These are phyloP conservation scores for Leavenworthia alabamica DNA, from an alignment of 345 rosid species.

Conservation along the genomic window DNA sequence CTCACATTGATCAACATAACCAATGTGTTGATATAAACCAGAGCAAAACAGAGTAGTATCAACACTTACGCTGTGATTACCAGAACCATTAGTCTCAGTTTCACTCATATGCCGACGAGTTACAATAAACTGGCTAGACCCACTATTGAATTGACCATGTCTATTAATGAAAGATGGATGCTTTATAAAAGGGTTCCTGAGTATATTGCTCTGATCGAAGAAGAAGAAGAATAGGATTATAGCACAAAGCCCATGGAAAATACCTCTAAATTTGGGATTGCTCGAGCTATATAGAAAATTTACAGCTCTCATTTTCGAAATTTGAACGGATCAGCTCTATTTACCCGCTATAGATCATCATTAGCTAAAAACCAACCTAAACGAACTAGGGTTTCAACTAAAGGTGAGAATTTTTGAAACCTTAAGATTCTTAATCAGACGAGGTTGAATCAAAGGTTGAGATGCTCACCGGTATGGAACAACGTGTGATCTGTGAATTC, in stretches of 20 bases:
- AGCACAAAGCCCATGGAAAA: slow-evolving; percentile 40
- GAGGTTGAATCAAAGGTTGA: neutral
- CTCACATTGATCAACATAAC: slow-evolving; percentile 50
- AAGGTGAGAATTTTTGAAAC: slow-evolving; percentile 3
- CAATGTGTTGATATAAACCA: slow-evolving; percentile 40
- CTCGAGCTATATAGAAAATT: slow-evolving; percentile 26
- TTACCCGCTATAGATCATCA: neutral
- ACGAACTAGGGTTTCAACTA: neutral
- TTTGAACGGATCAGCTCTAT: neutral
- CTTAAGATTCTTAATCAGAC: neutral
- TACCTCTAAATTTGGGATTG: slow-evolving; percentile 34
- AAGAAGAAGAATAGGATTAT: slow-evolving; percentile 32
- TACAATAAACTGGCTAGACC: slow-evolving; percentile 24
- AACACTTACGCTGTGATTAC: slow-evolving; percentile 24
- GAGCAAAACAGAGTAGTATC: slow-evolving; percentile 34
- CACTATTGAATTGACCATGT: neutral
- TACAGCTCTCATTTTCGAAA: slow-evolving; percentile 25
- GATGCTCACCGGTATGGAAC: slow-evolving; percentile 1
- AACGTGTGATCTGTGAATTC: slow-evolving; percentile 3
- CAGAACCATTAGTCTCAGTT: slow-evolving; percentile 2
- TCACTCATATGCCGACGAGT: slow-evolving; percentile 34
- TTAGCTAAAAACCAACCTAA: neutral
- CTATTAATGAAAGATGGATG: slow-evolving; percentile 16
- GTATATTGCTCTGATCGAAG: slow-evolving; percentile 22
- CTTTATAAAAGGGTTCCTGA: slow-evolving; percentile 31